Evolutionary conservation across 805 yeast species (phyloP).

Genomic region (Wickerhamomyces bovis): DNA sequence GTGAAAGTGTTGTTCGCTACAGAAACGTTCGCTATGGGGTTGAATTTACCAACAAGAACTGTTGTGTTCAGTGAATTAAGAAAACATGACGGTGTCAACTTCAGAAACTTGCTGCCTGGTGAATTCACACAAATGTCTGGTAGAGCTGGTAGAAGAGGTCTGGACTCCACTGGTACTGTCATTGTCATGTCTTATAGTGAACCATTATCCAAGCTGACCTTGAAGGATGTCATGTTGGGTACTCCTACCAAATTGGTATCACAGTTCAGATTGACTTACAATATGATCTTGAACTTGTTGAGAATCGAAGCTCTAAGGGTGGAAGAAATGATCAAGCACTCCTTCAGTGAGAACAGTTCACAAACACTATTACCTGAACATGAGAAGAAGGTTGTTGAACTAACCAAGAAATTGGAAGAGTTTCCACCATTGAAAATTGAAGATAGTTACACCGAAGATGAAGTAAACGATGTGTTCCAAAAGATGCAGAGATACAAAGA

Average conservation of each 20-base stretch:
- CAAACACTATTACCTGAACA: conserved; percentile 86
- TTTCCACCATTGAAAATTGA: conserved; percentile 31
- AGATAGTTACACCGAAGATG: conserved; percentile 32
- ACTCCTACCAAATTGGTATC: conserved; percentile 84
- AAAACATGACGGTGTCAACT: conserved; percentile 85
- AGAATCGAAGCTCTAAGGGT: conserved; percentile 92
- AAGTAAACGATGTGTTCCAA: conserved; percentile 40
- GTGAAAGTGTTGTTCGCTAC: conserved; percentile 93
- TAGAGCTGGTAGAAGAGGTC: conserved; percentile 96
- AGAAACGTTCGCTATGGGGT: conserved; percentile 98
- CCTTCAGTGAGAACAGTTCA: conserved; percentile 86
- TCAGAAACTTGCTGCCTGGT: conserved; percentile 84
- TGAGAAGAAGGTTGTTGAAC: conserved; percentile 53
- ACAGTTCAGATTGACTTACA: conserved; percentile 91
- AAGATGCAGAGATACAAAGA: conserved; percentile 40
- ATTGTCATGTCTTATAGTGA: conserved; percentile 80
- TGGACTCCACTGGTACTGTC: conserved; percentile 91
- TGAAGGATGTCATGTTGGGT: conserved; percentile 82
- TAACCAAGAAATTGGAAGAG: conserved; percentile 40
- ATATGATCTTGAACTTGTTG: conserved; percentile 86
- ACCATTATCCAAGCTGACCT: conserved; percentile 49
- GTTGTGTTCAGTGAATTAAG: conserved; percentile 82
- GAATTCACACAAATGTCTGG: conserved; percentile 99
- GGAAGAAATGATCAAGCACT: conserved; percentile 97
- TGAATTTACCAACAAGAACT: conserved; percentile 93